Conservation (phyloP, 176 grass and related monocot species). For the Chloris gayana region DNA sequence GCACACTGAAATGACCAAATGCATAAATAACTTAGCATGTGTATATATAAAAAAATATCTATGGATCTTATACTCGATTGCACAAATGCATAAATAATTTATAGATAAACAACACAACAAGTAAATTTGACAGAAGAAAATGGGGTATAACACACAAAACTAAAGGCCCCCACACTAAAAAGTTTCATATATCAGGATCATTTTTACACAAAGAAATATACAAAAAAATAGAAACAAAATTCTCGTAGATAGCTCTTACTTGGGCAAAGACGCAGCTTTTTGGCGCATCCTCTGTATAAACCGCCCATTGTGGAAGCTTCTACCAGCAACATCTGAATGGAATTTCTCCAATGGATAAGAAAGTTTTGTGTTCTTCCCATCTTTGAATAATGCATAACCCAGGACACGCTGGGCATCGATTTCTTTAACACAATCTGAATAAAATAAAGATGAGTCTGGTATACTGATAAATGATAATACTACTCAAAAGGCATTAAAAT, state of each 20-base stretch:
- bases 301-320: slow-evolving; percentile 95
- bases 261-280: slow-evolving; percentile 75
- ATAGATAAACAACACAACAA: not conserved
- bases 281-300: slow-evolving; percentile 97
- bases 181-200: not conserved
- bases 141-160: not conserved
- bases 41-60: not conserved
- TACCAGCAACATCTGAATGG: slow-evolving; percentile 86
- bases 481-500: not conserved
- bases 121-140: not conserved
- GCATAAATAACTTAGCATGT: slow-evolving; percentile 10
- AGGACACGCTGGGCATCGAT: slow-evolving; percentile 92
- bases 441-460: slow-evolving; percentile 16
- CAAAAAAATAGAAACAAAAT: not conserved
- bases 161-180: not conserved
- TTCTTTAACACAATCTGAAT: slow-evolving; percentile 87
- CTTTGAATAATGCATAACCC: slow-evolving; percentile 95
- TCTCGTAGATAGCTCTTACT: slow-evolving; percentile 50
- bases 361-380: slow-evolving; percentile 80
- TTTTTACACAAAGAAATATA: slow-evolving; percentile 13
- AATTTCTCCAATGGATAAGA: slow-evolving; percentile 92
- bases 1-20: slow-evolving; percentile 60
- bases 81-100: not conserved
- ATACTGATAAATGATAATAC: not conserved
- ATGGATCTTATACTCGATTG: not conserved